Evolutionary conservation across 169 alveolate genomes (phyloP).

Genomic region (Blepharisma undulans): DNA sequence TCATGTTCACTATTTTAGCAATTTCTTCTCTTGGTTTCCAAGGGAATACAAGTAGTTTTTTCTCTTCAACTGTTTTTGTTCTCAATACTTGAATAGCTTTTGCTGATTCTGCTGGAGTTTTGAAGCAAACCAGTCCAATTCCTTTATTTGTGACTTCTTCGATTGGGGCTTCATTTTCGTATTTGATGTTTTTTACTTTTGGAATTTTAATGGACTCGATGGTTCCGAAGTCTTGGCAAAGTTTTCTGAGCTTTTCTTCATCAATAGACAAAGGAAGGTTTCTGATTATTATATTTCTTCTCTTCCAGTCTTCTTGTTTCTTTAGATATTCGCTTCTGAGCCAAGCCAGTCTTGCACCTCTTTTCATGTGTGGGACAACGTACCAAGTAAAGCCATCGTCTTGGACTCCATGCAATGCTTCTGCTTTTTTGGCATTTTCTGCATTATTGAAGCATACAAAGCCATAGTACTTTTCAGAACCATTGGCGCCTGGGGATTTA

Average conservation of each 20-base stretch:
- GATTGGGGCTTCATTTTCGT: not conserved
- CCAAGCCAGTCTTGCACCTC: not conserved
- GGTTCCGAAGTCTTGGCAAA: conserved; percentile 17
- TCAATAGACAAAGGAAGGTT: not conserved
- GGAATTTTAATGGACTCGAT: not conserved
- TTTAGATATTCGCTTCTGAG: not conserved
- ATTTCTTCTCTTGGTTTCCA: conserved; percentile 26
- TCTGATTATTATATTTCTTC: not conserved
- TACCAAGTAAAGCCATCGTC: conserved; percentile 24
- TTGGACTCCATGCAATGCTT: not conserved
- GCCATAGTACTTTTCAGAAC: not conserved
- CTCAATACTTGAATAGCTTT: not conserved
- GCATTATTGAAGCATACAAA: conserved; percentile 12
- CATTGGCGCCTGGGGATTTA: not conserved
- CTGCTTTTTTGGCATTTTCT: not conserved
- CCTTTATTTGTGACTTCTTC: not conserved
- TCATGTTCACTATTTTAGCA: not conserved
- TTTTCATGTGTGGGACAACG: not conserved
- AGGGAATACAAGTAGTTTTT: not conserved
- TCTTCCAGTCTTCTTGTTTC: conserved; percentile 33
- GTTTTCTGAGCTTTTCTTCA: not conserved
- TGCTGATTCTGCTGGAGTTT: not conserved
- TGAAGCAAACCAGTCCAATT: not conserved
- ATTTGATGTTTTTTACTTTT: not conserved
- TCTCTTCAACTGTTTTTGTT: not conserved